Evolutionary conservation across 345 rosid species (phyloP), one percentile per base, ranked within the genome.

Genomic region (Lepidium didymum): DNA sequence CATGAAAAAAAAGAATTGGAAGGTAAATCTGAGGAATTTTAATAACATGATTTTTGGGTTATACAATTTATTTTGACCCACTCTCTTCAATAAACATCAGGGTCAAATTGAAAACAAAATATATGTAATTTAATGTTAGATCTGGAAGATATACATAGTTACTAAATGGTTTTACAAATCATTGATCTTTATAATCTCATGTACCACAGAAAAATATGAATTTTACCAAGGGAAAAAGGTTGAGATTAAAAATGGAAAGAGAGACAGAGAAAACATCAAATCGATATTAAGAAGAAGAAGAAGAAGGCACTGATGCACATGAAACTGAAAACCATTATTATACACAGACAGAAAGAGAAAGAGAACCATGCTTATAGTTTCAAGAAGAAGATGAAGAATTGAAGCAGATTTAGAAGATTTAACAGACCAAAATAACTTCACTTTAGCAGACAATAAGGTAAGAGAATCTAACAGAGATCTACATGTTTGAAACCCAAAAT

Each of bases 291-390:
- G n/a, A n/a, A n/a, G 37, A 45, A 42, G 67, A 64, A 63, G 58
- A 52, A 45, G 78, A 68, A 46, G 74, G 78, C 78, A 75, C 78
- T 75, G 78, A 75, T 75, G 74, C 78, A 38, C 78, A 75, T 68
- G 78, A 75, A 75, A 62, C 70, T 68, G 74, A 74, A 8, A 53
- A 53, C 34, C 77, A 73, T 73, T 66, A 73, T 73, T 66, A 27
- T 27, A 51, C 62, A 73, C 40, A 67, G n/a, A 51, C 21, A 59
- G 18, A 27, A 41, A 63, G 33, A 74, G 62, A 66, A 40, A 66
- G 54, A 57, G 73, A 68, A 53, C 52, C 34, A 44, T 60, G 73
- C 73, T 60, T 74, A 25, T 25, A 31, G 78, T 74, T 68, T 74
- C 78, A 34, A 74, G 78, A 67, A 61, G 69, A 64, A 3, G 58